phyloP scores from a whole-genome alignment of 345 rosid species.

The Geranium brycei region DNA sequence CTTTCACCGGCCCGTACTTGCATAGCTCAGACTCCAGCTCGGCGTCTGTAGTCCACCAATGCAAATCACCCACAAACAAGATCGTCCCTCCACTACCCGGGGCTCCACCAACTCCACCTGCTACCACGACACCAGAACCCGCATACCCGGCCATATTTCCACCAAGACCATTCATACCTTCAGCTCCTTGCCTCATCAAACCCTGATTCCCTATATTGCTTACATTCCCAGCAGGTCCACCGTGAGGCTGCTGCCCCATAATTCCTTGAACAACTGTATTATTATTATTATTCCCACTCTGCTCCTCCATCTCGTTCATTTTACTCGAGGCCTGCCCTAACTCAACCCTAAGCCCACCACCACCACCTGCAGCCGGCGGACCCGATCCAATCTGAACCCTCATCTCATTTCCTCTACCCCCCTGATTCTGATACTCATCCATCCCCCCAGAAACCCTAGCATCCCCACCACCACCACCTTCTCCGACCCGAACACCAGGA shows the following conservation, averaged over 20 bases:
- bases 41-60: slow-evolving; percentile 92
- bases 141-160: slow-evolving; percentile 20
- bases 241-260: slow-evolving; percentile 10
- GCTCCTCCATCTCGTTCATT: slow-evolving; percentile 26
- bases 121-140: slow-evolving; percentile 19
- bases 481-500: slow-evolving; percentile 30
- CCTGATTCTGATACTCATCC: slow-evolving; percentile 25
- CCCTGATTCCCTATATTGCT: slow-evolving; percentile 22
- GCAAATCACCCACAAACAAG: slow-evolving; percentile 75
- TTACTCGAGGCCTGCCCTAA: slow-evolving; percentile 31
- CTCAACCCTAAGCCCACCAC: slow-evolving; percentile 54
- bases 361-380: slow-evolving; percentile 10
- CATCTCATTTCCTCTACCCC: slow-evolving; percentile 24
- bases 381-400: slow-evolving; percentile 19
- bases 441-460: slow-evolving; percentile 23
- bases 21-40: slow-evolving; percentile 56
- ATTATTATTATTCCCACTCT: slow-evolving; percentile 17
- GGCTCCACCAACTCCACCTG: slow-evolving; percentile 16
- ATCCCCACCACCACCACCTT: slow-evolving; percentile 12
- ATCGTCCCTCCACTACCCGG: slow-evolving; percentile 38
- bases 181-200: slow-evolving; percentile 29
- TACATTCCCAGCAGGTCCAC: slow-evolving; percentile 10
- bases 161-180: slow-evolving; percentile 19
- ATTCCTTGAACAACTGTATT: slow-evolving; percentile 10
- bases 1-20: slow-evolving; percentile 62